Evolutionary conservation across 768 basidiomycete species (phyloP).

Genomic region (Thelephora ganbajun): DNA sequence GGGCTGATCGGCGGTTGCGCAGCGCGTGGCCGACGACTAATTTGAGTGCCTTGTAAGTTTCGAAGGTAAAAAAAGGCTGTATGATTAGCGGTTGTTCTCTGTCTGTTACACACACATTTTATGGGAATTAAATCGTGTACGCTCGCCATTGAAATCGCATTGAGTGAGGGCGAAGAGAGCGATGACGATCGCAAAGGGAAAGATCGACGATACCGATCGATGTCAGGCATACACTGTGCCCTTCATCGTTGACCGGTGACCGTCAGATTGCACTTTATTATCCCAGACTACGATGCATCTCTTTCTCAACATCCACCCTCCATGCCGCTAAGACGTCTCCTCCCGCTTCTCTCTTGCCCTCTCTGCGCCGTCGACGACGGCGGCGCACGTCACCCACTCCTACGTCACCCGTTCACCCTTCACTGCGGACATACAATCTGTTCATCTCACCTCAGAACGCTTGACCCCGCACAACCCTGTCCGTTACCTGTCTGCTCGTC

Average conservation of each 20-base stretch:
- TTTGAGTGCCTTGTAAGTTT: slow-evolving; percentile 37
- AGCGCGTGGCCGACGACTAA: slow-evolving; percentile 70
- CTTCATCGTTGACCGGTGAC: too few relatives aligned
- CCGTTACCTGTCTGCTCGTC: slow-evolving; percentile 10
- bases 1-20: slow-evolving; percentile 1
- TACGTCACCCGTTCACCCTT: slow-evolving; percentile 40
- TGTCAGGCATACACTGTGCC: too few relatives aligned
- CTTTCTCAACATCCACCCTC: too few relatives aligned
- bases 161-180: too few relatives aligned
- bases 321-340: not conserved
- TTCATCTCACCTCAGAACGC: slow-evolving; percentile 20
- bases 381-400: slow-evolving; percentile 8
- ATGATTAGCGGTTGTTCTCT: too few relatives aligned
- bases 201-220: too few relatives aligned
- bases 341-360: not conserved
- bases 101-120: too few relatives aligned
- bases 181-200: too few relatives aligned
- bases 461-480: slow-evolving; percentile 1
- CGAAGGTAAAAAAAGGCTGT: not conserved
- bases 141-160: too few relatives aligned
- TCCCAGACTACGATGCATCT: too few relatives aligned
- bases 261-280: too few relatives aligned
- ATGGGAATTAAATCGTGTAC: not conserved
- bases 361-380: not conserved
- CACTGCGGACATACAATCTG: slow-evolving; percentile 82